Percentiles rank a stretch among this genome's conserved stretches.
These are phyloP conservation scores for Lasiosphaeria miniovina DNA, from an alignment of 495 filamentous ascomycete genomes.

Conservation along the genomic window DNA sequence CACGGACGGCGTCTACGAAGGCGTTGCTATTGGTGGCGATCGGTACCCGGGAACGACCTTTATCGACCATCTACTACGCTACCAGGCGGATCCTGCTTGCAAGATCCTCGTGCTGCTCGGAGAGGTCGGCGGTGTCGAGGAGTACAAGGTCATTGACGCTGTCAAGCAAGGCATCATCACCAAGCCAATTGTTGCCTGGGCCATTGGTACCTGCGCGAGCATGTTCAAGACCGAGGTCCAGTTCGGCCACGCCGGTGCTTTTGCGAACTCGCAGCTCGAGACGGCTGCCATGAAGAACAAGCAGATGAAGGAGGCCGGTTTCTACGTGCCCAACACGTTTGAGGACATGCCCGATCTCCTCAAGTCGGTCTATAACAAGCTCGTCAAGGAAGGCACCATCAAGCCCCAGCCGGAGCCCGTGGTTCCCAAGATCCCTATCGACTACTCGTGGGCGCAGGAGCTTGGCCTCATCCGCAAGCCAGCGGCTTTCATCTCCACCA, in stretches of 20 bases:
- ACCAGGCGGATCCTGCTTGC: constrained; percentile 92
- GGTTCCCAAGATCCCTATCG: constrained; percentile 98
- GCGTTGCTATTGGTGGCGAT: constrained; percentile 98
- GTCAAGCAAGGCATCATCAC: constrained; percentile 91
- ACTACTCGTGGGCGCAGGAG: constrained; percentile 99
- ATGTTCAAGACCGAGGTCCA: constrained; percentile 99
- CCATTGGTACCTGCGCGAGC: constrained; percentile 97
- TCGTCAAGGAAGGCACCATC: constrained; percentile 80
- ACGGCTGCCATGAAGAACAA: constrained; percentile 95
- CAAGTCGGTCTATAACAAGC: constrained; percentile 74
- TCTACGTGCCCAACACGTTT: constrained; percentile 90
- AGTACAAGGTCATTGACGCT: constrained; percentile 98
- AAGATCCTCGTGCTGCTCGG: constrained; percentile 94
- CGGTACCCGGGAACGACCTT: constrained; percentile 98
- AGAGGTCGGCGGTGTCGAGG: constrained; percentile 98
- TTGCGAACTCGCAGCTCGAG: constrained; percentile 98
- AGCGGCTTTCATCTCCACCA: constrained; percentile 98
- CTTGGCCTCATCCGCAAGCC: constrained; percentile 99
- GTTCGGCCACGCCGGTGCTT: constrained; percentile 97
- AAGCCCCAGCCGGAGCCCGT: constrained; percentile 82
- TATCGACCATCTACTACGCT: constrained; percentile 95
- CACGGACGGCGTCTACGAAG: constrained; percentile 97
- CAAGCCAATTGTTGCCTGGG: constrained; percentile 98
- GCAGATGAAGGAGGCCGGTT: constrained; percentile 89
- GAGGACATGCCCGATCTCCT: constrained; percentile 85